These are phyloP conservation scores for Lachnellula cervina DNA, from an alignment of 2,329 filamentous ascomycete genomes.

Conservation along the genomic window DNA sequence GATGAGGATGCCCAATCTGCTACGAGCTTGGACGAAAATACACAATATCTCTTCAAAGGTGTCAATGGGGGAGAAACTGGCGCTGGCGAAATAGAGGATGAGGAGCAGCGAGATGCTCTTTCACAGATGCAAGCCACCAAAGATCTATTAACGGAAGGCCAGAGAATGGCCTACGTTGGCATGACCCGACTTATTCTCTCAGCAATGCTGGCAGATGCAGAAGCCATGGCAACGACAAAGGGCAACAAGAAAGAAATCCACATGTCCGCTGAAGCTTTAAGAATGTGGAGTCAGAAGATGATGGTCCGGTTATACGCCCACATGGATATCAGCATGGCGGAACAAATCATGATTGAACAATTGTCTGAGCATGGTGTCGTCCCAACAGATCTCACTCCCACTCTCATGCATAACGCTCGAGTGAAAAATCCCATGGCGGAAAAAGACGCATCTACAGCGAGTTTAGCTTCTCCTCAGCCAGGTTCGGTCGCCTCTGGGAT, in stretches of 20 bases:
- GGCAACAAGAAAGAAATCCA: constrained; percentile 67
- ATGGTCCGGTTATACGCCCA: constrained; percentile 92
- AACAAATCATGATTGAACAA: constrained; percentile 99
- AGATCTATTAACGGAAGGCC: constrained; percentile 87
- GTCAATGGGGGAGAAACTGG: constrained; percentile 47
- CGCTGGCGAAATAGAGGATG: constrained; percentile 61
- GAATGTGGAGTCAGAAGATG: constrained; percentile 98
- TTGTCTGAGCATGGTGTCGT: constrained; percentile 87
- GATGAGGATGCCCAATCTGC: constrained; percentile 92
- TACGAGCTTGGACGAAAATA: constrained; percentile 96
- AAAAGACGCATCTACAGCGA: constrained; percentile 29
- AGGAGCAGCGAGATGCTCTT: constrained; percentile 78
- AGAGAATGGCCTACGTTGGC: constrained; percentile 93
- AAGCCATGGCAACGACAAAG: constrained; percentile 53
- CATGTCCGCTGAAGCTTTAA: constrained; percentile 68
- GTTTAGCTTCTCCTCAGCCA: constrained; percentile 19
- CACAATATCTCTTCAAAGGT: constrained; percentile 88
- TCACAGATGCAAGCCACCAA: constrained; percentile 95
- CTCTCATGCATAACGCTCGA: constrained; percentile 84
- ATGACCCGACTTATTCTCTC: constrained; percentile 77
- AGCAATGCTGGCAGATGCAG: constrained; percentile 66
- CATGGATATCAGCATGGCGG: constrained; percentile 89
- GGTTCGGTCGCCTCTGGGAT: constrained; percentile 20
- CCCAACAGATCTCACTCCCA: constrained; percentile 74
- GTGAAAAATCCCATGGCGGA: constrained; percentile 88